These are phyloP conservation scores for Ceratobasidium sp. DNA, from an alignment of 1,284 basidiomycete species.

Conservation along the genomic window DNA sequence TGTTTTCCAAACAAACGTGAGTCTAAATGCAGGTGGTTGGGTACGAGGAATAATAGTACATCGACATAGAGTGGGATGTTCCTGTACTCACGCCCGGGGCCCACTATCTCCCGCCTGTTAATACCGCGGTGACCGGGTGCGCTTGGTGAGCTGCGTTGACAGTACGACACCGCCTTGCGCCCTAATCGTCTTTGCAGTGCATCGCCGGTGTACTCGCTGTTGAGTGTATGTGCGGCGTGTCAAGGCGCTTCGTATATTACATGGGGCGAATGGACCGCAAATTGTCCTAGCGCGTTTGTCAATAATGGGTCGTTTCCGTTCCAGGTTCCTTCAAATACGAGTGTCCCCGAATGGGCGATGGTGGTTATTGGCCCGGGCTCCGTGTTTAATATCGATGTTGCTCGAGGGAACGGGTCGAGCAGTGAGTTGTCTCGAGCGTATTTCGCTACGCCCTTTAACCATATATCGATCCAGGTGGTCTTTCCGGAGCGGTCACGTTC, in stretches of 20 bases:
- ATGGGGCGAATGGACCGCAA: constrained; percentile 41
- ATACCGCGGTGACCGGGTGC: constrained; percentile 35
- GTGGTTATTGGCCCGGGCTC: not conserved
- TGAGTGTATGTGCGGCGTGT: constrained; percentile 45
- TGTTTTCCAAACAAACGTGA: constrained; percentile 41
- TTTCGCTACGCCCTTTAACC: not conserved
- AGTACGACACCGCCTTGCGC: not conserved
- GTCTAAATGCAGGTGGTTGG: not conserved
- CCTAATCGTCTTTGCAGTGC: constrained; percentile 17
- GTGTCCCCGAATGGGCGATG: constrained; percentile 26
- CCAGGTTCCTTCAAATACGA: constrained; percentile 36
- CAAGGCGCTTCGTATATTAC: constrained; percentile 40
- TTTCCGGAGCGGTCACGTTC: constrained; percentile 29
- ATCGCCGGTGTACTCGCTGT: constrained; percentile 33
- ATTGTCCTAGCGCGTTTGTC: constrained; percentile 19
- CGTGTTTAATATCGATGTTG: constrained; percentile 24
- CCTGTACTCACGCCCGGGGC: constrained; percentile 32
- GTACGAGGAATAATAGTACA: not conserved
- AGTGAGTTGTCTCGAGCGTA: not conserved
- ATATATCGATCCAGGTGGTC: not conserved
- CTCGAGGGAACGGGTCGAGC: not conserved
- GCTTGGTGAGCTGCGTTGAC: constrained; percentile 32
- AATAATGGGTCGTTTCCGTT: constrained; percentile 36
- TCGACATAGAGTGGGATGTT: constrained; percentile 45
- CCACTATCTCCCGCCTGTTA: constrained; percentile 29